Evolutionary conservation across 1,284 basidiomycete species (phyloP), one percentile per base, ranked within the genome.

Genomic region (Marasmius tenuissimus): DNA sequence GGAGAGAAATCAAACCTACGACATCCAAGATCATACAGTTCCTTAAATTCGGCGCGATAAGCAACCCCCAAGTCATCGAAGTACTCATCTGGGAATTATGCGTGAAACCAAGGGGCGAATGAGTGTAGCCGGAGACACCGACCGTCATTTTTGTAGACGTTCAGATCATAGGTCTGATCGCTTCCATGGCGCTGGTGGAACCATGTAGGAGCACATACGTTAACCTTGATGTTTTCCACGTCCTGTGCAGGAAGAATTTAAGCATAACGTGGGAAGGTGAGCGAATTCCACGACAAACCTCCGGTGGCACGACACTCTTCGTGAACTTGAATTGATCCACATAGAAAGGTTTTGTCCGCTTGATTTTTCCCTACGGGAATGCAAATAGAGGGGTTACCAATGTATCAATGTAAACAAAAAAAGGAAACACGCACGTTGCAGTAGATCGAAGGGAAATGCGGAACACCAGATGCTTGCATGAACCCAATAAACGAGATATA

Each of bases 181-280:
- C 80, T 78, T 59, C 88, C 88, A 69, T 89, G 88, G 27, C 85
- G 84, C 57, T 91, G 82, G 71, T 91, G 89, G 73, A 86, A 90
- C 91, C 89, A 92, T 27, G 86, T 85, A 3, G 91, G 91, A 0
- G 88, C 84, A 66, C 86, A 89, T 73, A 93, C 83, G 9, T 89
- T 92, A 63, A 93, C 73, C 73, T 93, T 93, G 72, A 92, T 82
- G 68, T 83, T 76, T 67, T 83, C 78, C 66, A 87, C 82, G 67
- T 89, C 87, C 83, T 87, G 55, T 8, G 14, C 50, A 16, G 12
- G n/a, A 18, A 57, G 38, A 37, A 38, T 18, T 54, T 18, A 16
- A 4, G 16, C 33, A 35, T 35, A 57, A 18, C 47, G 9, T 57
- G 33, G 22, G 33, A 35, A 35, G 34, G 20, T 33, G 57, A 22